Evolutionary conservation across 148 eudicot genomes (phyloP), one percentile per base, ranked within the genome.

Genomic region (Silene conica): DNA sequence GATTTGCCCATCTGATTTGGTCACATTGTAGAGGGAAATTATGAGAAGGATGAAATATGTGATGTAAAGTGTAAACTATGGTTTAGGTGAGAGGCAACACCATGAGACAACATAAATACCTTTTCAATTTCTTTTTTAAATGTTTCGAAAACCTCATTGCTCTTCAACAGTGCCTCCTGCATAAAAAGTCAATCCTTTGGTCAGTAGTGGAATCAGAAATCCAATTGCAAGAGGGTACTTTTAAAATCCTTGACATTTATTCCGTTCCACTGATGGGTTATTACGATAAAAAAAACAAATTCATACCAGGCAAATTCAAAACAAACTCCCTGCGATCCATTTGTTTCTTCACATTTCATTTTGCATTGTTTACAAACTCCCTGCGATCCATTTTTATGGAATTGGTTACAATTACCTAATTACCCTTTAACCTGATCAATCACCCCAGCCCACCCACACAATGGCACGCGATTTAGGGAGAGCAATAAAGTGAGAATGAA

Each of bases 131-230:
- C 99, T 89, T 86, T 87, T 89, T 90, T 95, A 79, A 88, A 95
- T 65, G 99, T 88, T 83, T 89, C 96, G 80, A 95, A 95, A 64
- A 95, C 99, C 73, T 95, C 97, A 71, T 95, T 95, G 82, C 99
- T 95, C 77, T 95, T 95, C 82, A 88, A 72, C 75, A 92, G 82
- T 72, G 99, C 99, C 78, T 92, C 99, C 99, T 95, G 96, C 75
- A 76, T 78, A 73, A 34, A 28, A 45, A 46, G 28, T 64, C 63
- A 75, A 38, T 25, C 8, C 12, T 18, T 38, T 6, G 18, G 62
- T 58, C 55, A 50, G 55, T 50, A 18, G 55, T 50, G 55, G 55
- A 50, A 11, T 15, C 55, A 50, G 43, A 50, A 50, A 12, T 50
- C 55, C 55, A 13, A 50, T 50, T 15, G 55, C 55, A 15, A 7